Evolutionary conservation across 768 basidiomycete species (phyloP).

Genomic region (Suillus clintonianus): DNA sequence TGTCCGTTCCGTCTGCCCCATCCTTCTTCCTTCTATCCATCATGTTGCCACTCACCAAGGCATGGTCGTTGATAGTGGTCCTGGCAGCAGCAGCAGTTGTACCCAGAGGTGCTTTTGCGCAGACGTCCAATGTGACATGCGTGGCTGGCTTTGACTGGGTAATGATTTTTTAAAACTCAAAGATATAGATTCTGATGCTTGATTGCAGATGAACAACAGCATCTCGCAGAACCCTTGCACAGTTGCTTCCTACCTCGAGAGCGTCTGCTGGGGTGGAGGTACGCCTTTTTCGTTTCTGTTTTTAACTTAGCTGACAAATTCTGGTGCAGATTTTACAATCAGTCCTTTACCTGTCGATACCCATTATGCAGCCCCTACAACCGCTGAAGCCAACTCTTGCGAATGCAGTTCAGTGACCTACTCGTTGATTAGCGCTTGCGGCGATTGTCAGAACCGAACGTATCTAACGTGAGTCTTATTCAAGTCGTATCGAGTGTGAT

Average conservation of each 20-base stretch:
- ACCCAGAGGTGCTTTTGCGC: constrained; percentile 20
- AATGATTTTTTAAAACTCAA: constrained; percentile 5
- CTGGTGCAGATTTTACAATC: constrained; percentile 39
- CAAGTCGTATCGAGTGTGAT: constrained; percentile 2
- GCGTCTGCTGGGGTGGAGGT: constrained; percentile 45
- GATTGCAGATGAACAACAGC: constrained; percentile 40
- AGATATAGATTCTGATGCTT: constrained; percentile 2
- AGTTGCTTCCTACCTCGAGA: constrained; percentile 44
- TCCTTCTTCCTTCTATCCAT: constrained; percentile 8
- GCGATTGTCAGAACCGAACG: constrained; percentile 50
- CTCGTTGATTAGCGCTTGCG: constrained; percentile 58
- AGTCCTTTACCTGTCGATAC: constrained; percentile 35
- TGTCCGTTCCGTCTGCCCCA: neutral
- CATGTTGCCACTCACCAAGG: constrained; percentile 6
- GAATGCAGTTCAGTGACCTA: constrained; percentile 61
- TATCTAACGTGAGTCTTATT: constrained; percentile 32
- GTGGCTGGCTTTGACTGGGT: constrained; percentile 28
- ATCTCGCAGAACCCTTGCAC: constrained; percentile 48
- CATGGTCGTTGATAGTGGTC: constrained; percentile 19
- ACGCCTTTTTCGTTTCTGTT: constrained; percentile 19
- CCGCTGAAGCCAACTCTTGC: constrained; percentile 35
- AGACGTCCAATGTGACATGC: constrained; percentile 25
- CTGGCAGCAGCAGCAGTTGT: constrained; percentile 18
- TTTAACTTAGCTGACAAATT: constrained; percentile 10
- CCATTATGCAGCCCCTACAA: constrained; percentile 36